Evolutionary conservation across 2,329 filamentous ascomycete species (phyloP).

Genomic region (Diaporthe sp.): DNA sequence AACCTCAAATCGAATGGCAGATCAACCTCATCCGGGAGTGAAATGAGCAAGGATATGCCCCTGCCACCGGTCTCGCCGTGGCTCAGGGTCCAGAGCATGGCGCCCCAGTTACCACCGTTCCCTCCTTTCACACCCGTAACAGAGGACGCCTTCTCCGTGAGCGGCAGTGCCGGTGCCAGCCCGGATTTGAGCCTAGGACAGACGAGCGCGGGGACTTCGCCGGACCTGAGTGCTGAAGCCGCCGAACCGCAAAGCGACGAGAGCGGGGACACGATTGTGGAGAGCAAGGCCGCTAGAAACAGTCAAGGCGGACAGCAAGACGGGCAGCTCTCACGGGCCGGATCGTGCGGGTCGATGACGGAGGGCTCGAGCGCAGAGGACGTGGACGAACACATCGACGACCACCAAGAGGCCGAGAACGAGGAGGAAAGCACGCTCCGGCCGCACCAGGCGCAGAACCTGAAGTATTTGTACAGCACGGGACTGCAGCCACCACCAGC

Average conservation of each 20-base stretch:
- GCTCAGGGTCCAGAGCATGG: slow-evolving; percentile 40
- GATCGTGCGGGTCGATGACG: slow-evolving; percentile 30
- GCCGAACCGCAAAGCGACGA: slow-evolving; percentile 17
- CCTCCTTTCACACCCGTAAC: slow-evolving; percentile 40
- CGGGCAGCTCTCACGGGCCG: slow-evolving; percentile 35
- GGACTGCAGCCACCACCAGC: slow-evolving; percentile 14
- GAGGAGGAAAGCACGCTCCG: slow-evolving; percentile 39
- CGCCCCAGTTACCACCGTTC: slow-evolving; percentile 41
- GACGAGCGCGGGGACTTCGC: slow-evolving; percentile 31
- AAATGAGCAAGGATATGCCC: slow-evolving; percentile 24
- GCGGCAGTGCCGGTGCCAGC: slow-evolving; percentile 19
- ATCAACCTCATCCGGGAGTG: slow-evolving; percentile 29
- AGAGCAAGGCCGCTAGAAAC: background rate
- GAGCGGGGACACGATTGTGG: slow-evolving; percentile 1
- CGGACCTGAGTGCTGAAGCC: slow-evolving; percentile 28
- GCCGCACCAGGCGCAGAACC: slow-evolving; percentile 34
- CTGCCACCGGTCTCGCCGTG: slow-evolving; percentile 37
- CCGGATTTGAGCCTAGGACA: slow-evolving; percentile 35
- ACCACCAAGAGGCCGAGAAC: slow-evolving; percentile 24
- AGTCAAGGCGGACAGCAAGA: slow-evolving; percentile 25
- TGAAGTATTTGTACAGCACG: slow-evolving; percentile 34
- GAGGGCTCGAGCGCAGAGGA: slow-evolving; percentile 31
- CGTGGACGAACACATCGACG: slow-evolving; percentile 27
- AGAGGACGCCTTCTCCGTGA: slow-evolving; percentile 39
- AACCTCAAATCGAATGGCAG: background rate